Evolutionary conservation across 1,284 basidiomycete species (phyloP).

Genomic region (Earliella scabrosa): DNA sequence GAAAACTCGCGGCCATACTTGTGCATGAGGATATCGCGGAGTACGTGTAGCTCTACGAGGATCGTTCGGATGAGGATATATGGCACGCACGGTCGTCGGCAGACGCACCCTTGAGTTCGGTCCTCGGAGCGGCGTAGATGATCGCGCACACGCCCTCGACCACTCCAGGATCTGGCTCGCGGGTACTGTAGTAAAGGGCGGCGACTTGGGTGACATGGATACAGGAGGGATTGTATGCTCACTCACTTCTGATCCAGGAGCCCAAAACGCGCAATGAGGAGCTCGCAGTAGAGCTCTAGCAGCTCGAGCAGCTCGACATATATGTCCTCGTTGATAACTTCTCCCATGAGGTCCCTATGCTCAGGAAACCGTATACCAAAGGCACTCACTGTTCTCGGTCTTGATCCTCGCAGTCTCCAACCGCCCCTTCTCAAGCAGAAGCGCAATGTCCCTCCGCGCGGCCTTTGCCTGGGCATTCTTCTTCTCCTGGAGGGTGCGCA

Average conservation of each 20-base stretch:
- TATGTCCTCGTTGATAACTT: slow-evolving; percentile 87
- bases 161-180: slow-evolving; percentile 84
- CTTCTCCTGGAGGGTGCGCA: slow-evolving; percentile 92
- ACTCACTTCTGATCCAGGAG: slow-evolving; percentile 84
- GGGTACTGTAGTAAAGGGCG: slow-evolving; percentile 53
- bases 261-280: slow-evolving; percentile 91
- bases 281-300: slow-evolving; percentile 92
- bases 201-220: slow-evolving; percentile 1
- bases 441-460: slow-evolving; percentile 78
- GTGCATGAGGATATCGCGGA: slow-evolving; percentile 94
- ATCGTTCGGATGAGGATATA: neutral
- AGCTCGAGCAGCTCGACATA: slow-evolving; percentile 88
- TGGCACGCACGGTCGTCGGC: neutral
- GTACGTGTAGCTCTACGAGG: slow-evolving; percentile 78
- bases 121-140: slow-evolving; percentile 90
- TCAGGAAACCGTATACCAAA: neutral
- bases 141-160: slow-evolving; percentile 79
- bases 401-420: slow-evolving; percentile 85
- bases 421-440: slow-evolving; percentile 79
- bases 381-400: slow-evolving; percentile 72
- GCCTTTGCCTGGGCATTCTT: slow-evolving; percentile 91
- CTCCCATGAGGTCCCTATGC: neutral
- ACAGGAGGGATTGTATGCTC: slow-evolving; percentile 3
- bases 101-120: slow-evolving; percentile 81
- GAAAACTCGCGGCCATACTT: slow-evolving; percentile 90